Percentiles rank a stretch among this genome's conserved stretches.
These are phyloP conservation scores for Calycina marina DNA, from an alignment of 2,329 filamentous ascomycete species.

Conservation along the genomic window DNA sequence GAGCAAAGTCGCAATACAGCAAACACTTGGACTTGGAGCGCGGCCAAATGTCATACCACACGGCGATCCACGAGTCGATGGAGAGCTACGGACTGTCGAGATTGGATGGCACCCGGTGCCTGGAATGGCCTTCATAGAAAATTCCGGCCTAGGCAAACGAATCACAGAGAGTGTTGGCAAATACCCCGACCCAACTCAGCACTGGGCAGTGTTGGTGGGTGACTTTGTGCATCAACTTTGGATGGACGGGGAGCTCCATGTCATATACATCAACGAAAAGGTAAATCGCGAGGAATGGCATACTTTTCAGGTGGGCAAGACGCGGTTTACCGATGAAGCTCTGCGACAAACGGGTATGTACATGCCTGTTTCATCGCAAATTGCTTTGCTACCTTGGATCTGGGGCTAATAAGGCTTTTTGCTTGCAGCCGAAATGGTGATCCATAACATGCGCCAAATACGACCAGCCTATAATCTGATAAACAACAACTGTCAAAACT, in stretches of 20 bases:
- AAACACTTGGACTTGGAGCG: constrained; percentile 29
- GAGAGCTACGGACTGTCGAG: constrained; percentile 29
- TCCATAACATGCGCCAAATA: constrained; percentile 33
- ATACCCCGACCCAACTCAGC: constrained; percentile 44
- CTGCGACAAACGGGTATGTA: constrained; percentile 31
- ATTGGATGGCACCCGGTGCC: constrained; percentile 45
- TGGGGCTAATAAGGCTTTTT: no score
- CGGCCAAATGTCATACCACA: constrained; percentile 30
- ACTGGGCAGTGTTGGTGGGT: constrained; percentile 43
- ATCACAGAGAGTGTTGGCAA: constrained; percentile 39
- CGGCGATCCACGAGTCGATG: constrained; percentile 25
- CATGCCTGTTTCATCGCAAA: neutral
- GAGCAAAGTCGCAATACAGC: constrained; percentile 21
- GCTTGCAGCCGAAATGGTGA: constrained; percentile 38
- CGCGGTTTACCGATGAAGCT: constrained; percentile 39
- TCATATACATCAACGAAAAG: constrained; percentile 40
- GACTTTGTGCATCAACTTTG: constrained; percentile 42
- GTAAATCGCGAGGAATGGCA: constrained; percentile 33
- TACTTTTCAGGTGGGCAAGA: constrained; percentile 36
- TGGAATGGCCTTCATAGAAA: constrained; percentile 38
- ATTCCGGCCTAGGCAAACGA: constrained; percentile 38
- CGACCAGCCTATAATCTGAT: constrained; percentile 41
- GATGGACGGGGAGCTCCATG: constrained; percentile 43
- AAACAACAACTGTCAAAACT: constrained; percentile 46
- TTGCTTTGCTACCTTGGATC: no score